phyloP scores from a whole-genome alignment of 2,329 filamentous ascomycete genomes.

The Kalaharituber pfeilii region DNA sequence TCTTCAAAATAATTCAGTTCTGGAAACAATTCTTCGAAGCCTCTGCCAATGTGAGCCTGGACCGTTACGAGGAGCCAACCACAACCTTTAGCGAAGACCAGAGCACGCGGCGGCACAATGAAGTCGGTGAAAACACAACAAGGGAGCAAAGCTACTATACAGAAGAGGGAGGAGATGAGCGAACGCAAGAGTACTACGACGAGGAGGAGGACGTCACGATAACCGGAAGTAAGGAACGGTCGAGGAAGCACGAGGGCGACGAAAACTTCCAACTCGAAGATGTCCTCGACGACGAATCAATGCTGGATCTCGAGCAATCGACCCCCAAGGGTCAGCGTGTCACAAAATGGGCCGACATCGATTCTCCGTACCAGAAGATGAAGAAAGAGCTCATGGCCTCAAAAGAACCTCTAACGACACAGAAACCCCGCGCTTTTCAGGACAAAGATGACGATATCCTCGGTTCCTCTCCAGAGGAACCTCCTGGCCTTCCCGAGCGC shows the following conservation, averaged over 20 bases:
- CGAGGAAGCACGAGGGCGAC: constrained; percentile 24
- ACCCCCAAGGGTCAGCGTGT: constrained; percentile 31
- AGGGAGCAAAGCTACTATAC: constrained; percentile 22
- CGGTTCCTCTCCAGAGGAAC: constrained; percentile 10
- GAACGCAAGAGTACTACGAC: constrained; percentile 14
- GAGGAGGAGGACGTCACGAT: constrained; percentile 1
- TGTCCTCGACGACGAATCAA: constrained; percentile 31
- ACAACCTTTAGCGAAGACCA: neutral
- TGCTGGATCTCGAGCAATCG: constrained; percentile 35
- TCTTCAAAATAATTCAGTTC: too few species aligned
- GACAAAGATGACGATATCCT: constrained; percentile 18
- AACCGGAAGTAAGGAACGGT: neutral
- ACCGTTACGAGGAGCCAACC: constrained; percentile 72
- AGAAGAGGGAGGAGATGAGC: constrained; percentile 10
- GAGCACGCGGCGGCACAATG: constrained; percentile 29
- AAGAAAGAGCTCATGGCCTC: constrained; percentile 42
- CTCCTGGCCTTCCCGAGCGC: constrained; percentile 24
- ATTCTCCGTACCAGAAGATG: constrained; percentile 60
- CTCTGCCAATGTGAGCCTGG: constrained; percentile 89
- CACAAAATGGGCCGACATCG: constrained; percentile 43
- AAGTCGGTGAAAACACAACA: constrained; percentile 35
- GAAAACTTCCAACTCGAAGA: constrained; percentile 23
- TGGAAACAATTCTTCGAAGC: constrained; percentile 99
- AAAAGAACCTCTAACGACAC: constrained; percentile 23
- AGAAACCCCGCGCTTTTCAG: constrained; percentile 25